Evolutionary conservation across 1,139 yeast species (phyloP), one percentile per base, ranked within the genome.

Genomic region (Blastobotrys apis): DNA sequence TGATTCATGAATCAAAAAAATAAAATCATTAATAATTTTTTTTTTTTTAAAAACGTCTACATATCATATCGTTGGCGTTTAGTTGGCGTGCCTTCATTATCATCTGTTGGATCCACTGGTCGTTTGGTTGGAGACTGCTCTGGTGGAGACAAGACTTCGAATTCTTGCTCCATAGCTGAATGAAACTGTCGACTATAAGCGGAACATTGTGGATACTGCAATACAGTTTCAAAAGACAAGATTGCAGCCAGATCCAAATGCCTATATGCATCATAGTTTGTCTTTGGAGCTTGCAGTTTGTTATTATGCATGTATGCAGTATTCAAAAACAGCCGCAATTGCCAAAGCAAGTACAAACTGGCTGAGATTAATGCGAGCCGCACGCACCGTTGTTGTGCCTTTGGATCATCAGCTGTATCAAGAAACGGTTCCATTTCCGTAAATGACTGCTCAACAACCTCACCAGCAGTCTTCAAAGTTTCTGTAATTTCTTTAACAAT

Each of bases 381-480:
- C 17, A 35, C 21, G 33, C 33, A 37, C 13, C 23, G 23, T 35
- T 4, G 13, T 22, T 9, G 21, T 21, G n/a, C 13, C 27, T n/a
- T 17, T 6, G 15, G 30, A 37, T 12, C 8, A 13, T 33, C 41
- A 15, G 25, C 8, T 5, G n/a, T 19, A 29, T 37, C 27, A 4
- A 9, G 19, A 15, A 21, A 15, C 10, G 13, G 26, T 26, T 33
- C 37, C 32, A 8, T 13, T 25, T 41, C 45, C 3, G 36, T 9
- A 26, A 34, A 38, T 15, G 36, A 16, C 20, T 41, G 45, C 13
- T 45, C 48, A 8, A 41, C 33, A 2, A 33, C 20, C 35, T 41
- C 42, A 23, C 43, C 37, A 2, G 43, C 23, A 9, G 30, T n/a
- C 26, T 25, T 34, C 29, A 45, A 15, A 29, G 23, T 31, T 3